phyloP scores from a whole-genome alignment of 2,329 filamentous ascomycete genomes.

The Paecilomyces sp. region DNA sequence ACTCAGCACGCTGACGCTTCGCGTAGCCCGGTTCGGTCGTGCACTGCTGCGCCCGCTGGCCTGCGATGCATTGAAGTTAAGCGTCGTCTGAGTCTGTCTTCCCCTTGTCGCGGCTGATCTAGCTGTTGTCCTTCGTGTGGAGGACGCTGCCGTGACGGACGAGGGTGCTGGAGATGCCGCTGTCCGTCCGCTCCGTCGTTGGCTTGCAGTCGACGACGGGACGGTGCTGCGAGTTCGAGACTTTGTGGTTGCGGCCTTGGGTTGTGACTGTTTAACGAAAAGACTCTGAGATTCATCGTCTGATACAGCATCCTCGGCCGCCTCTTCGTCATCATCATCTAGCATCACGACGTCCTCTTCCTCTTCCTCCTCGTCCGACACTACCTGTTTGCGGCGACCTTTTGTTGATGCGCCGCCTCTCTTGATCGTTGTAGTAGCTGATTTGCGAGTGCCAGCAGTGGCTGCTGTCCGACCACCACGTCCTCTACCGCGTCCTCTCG shows the following conservation, averaged over 20 bases:
- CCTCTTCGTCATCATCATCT: constrained; percentile 21
- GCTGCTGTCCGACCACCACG: constrained; percentile 38
- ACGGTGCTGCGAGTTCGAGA: constrained; percentile 15
- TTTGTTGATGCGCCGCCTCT: constrained; percentile 22
- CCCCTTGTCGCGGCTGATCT: constrained; percentile 12
- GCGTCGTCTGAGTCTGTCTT: constrained; percentile 30
- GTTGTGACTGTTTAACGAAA: constrained; percentile 34
- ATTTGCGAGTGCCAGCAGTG: constrained; percentile 31
- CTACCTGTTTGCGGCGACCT: constrained; percentile 15
- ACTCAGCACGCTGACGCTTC: constrained; percentile 27
- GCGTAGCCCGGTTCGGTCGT: constrained; percentile 23
- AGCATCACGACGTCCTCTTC: constrained; percentile 32
- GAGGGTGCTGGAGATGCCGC: constrained; percentile 26
- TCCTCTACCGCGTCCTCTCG: constrained; percentile 42
- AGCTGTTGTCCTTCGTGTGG: constrained; percentile 18
- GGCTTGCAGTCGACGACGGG: constrained; percentile 12
- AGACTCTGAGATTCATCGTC: constrained; percentile 29
- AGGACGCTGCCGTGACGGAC: constrained; percentile 21
- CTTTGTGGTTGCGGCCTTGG: constrained; percentile 14
- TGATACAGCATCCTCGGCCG: constrained; percentile 4
- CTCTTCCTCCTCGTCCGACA: constrained; percentile 33
- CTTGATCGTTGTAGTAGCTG: constrained; percentile 23
- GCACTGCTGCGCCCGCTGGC: constrained; percentile 18
- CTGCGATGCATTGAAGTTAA: constrained; percentile 36
- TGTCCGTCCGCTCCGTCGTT: constrained; percentile 17